Percentiles rank a stretch among this genome's conserved stretches.
Evolutionary conservation across 305 asterid genomes (phyloP).

Genomic region (Striga hermonthica): DNA sequence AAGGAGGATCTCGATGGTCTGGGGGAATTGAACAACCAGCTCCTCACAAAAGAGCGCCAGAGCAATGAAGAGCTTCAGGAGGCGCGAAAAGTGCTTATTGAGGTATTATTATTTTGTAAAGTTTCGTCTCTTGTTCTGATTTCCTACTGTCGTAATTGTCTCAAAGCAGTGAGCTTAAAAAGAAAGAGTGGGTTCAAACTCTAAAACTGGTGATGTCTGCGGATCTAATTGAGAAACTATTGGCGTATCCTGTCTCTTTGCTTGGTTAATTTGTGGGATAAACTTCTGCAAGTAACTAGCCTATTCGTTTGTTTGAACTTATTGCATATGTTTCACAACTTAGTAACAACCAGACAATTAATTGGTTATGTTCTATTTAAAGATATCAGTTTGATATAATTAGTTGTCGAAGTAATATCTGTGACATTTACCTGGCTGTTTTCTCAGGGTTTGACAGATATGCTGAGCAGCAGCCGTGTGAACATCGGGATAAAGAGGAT

Average conservation of each 20-base stretch:
- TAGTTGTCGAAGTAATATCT: background rate
- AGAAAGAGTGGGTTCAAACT: too few relatives aligned
- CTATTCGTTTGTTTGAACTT: too few relatives aligned
- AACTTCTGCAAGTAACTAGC: too few relatives aligned
- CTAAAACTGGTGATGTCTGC: too few relatives aligned
- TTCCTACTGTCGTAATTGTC: too few relatives aligned
- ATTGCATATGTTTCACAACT: background rate
- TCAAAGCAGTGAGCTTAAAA: too few relatives aligned
- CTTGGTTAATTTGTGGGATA: too few relatives aligned
- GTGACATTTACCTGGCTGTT: background rate
- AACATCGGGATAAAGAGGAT: conserved; percentile 63
- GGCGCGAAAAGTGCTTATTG: conserved; percentile 55
- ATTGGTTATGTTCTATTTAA: background rate
- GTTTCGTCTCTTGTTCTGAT: background rate
- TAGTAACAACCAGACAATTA: background rate
- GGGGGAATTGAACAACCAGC: conserved; percentile 40
- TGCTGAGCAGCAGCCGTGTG: conserved; percentile 39
- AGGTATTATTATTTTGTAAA: conserved; percentile 39
- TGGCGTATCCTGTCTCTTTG: background rate
- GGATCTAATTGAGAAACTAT: background rate
- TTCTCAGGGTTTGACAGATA: conserved; percentile 52
- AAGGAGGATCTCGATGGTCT: conserved; percentile 43
- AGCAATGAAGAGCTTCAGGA: conserved; percentile 70
- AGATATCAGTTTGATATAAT: background rate
- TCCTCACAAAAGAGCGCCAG: conserved; percentile 56